These are phyloP conservation scores for Uncinocarpus reesii DNA, from an alignment of 2,329 filamentous ascomycete species.

Conservation along the genomic window DNA sequence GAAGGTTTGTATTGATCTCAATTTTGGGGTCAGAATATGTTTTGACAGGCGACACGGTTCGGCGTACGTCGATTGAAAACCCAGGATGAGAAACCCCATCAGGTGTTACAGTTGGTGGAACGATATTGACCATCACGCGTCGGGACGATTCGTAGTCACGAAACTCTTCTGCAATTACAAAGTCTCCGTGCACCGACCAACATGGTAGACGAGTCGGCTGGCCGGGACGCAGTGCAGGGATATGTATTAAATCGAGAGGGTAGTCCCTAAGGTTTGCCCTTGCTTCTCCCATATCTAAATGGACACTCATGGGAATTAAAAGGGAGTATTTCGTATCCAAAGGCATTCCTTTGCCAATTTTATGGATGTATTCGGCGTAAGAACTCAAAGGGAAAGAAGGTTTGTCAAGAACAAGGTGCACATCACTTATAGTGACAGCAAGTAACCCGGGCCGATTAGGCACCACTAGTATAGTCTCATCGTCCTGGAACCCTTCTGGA, in stretches of 20 bases:
- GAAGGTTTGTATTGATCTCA: constrained; percentile 84
- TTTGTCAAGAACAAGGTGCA: constrained; percentile 79
- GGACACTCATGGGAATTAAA: constrained; percentile 78
- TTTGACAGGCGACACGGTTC: constrained; percentile 90
- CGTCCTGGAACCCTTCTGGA: constrained; percentile 70
- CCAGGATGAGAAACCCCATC: constrained; percentile 50
- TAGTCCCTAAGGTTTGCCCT: constrained; percentile 84
- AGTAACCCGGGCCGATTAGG: constrained; percentile 76
- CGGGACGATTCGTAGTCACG: constrained; percentile 69
- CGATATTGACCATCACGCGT: constrained; percentile 69
- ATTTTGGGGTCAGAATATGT: constrained; percentile 87
- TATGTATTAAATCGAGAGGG: constrained; percentile 80
- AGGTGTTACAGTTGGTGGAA: constrained; percentile 56
- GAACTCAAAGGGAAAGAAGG: constrained; percentile 79
- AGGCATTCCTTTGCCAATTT: constrained; percentile 94
- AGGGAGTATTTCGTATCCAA: constrained; percentile 81
- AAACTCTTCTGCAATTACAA: constrained; percentile 92
- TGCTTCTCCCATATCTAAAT: constrained; percentile 82
- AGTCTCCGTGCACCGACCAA: constrained; percentile 75
- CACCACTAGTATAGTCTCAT: constrained; percentile 74
- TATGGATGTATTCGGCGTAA: constrained; percentile 72
- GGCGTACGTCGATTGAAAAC: constrained; percentile 75
- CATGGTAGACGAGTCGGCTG: constrained; percentile 74
- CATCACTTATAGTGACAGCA: constrained; percentile 67
- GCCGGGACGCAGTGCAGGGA: constrained; percentile 67